Evolutionary conservation across 495 filamentous ascomycete genomes (phyloP).

Genomic region (Neurospora sp.): DNA sequence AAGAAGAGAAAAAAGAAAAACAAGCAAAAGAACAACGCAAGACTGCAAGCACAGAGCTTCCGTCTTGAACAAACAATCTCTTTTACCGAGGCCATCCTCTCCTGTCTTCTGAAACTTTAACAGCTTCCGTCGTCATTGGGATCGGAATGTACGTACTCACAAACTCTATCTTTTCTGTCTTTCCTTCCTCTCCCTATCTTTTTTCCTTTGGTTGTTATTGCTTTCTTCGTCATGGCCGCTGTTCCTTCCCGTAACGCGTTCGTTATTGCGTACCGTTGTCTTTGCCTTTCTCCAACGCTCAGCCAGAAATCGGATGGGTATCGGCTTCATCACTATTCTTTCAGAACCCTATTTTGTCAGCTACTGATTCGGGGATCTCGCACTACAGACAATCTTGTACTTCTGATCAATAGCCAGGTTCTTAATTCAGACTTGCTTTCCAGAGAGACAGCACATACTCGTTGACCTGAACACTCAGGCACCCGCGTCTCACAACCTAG

Average conservation of each 20-base stretch:
- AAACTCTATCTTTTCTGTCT: neutral
- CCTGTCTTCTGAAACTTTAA: constrained; percentile 8
- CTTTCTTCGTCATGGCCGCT: constrained; percentile 1
- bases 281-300: neutral
- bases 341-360: constrained; percentile 5
- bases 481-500: neutral
- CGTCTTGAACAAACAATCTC: constrained; percentile 16
- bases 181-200: constrained; percentile 9
- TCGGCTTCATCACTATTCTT: neutral
- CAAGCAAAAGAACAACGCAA: neutral
- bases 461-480: constrained; percentile 3
- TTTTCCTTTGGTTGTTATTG: constrained; percentile 9
- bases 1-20: constrained; percentile 1
- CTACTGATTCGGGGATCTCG: constrained; percentile 13
- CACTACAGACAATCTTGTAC: constrained; percentile 21
- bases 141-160: constrained; percentile 26
- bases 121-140: constrained; percentile 14
- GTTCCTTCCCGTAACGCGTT: constrained; percentile 4
- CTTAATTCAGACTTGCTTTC: constrained; percentile 16
- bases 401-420: constrained; percentile 24
- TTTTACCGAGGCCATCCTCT: constrained; percentile 8
- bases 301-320: neutral
- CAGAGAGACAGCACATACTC: constrained; percentile 5
- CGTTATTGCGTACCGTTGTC: neutral
- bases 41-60: constrained; percentile 22